These are phyloP conservation scores for Hypoxylon sp. DNA, from an alignment of 2,329 filamentous ascomycete species.

Conservation along the genomic window DNA sequence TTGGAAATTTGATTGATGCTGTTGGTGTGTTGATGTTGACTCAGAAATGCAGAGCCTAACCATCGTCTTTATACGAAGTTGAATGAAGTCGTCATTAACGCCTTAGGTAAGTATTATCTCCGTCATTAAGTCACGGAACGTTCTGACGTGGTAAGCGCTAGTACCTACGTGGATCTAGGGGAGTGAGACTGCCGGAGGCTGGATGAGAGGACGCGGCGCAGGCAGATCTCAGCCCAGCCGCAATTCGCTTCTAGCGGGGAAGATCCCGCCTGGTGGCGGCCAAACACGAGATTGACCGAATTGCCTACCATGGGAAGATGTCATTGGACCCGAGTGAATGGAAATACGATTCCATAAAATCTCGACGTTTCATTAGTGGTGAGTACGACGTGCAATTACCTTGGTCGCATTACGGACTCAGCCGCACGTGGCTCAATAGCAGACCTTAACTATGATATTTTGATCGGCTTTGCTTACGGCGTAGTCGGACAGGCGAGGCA, in stretches of 20 bases:
- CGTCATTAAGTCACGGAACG: slow-evolving; percentile 18
- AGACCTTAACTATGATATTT: slow-evolving; percentile 10
- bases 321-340: slow-evolving; percentile 22
- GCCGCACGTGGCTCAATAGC: slow-evolving; percentile 12
- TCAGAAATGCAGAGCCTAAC: slow-evolving; percentile 6
- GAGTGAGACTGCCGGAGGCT: slow-evolving; percentile 19
- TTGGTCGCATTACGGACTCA: slow-evolving; percentile 18
- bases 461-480: slow-evolving; percentile 8
- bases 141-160: slow-evolving; percentile 33
- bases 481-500: background rate
- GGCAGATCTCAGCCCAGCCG: slow-evolving; percentile 31
- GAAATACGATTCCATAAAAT: slow-evolving; percentile 18
- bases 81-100: slow-evolving; percentile 17
- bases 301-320: slow-evolving; percentile 6
- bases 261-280: background rate
- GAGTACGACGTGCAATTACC: slow-evolving; percentile 23
- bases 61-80: slow-evolving; percentile 30
- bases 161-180: slow-evolving; percentile 21
- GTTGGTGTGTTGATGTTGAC: slow-evolving; percentile 18
- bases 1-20: slow-evolving; percentile 29
- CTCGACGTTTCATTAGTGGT: slow-evolving; percentile 26
- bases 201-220: slow-evolving; percentile 33
- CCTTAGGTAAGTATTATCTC: slow-evolving; percentile 1
- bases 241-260: slow-evolving; percentile 32
- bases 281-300: slow-evolving; percentile 31